These are phyloP conservation scores for Puccinia novopanici DNA, from an alignment of 1,284 basidiomycete genomes.

Conservation along the genomic window DNA sequence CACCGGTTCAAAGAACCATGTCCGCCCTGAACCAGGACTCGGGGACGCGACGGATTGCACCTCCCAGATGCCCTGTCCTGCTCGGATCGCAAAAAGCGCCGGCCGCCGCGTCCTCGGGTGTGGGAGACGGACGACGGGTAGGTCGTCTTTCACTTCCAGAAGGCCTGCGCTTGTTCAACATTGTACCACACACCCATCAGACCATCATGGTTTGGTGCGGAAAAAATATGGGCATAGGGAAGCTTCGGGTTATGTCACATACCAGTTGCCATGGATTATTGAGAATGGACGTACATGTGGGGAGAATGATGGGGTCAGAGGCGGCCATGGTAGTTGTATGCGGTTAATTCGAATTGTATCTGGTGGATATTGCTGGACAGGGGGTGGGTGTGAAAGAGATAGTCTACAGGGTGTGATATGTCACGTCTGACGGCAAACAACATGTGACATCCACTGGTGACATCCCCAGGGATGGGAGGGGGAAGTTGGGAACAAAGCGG, in stretches of 20 bases:
- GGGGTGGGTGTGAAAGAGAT: not conserved
- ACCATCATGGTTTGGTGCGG: not conserved
- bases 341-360: too few relatives aligned
- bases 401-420: not conserved
- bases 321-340: not conserved
- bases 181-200: not conserved
- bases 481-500: too few relatives aligned
- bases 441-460: not conserved
- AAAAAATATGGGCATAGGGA: too few relatives aligned
- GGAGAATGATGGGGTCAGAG: conserved; percentile 14
- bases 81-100: conserved; percentile 16
- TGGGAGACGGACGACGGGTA: conserved; percentile 19
- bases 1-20: conserved; percentile 20
- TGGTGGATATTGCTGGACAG: not conserved
- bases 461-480: too few relatives aligned
- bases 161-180: not conserved
- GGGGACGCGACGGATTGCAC: conserved; percentile 25
- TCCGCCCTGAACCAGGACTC: not conserved
- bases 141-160: not conserved
- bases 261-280: not conserved
- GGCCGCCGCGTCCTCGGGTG: conserved; percentile 28
- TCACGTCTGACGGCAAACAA: not conserved
- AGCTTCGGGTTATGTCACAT: not conserved
- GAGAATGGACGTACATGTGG: conserved; percentile 21
- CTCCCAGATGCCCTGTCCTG: conserved; percentile 18